These are phyloP conservation scores for Trichocladium antarcticum DNA, from an alignment of 495 filamentous ascomycete species.

Conservation along the genomic window DNA sequence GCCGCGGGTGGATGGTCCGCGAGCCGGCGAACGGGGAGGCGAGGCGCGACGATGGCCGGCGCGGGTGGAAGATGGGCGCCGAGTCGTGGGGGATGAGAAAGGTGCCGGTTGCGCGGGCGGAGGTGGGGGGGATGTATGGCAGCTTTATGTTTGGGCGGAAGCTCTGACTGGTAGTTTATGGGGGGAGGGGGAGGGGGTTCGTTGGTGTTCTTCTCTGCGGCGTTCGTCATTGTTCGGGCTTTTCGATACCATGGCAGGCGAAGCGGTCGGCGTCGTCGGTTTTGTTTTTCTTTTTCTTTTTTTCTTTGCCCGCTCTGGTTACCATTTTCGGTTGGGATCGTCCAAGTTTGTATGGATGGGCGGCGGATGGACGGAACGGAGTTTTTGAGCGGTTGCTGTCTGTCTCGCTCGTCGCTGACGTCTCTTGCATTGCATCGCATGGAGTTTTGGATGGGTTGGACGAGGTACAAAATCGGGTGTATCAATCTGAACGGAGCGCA, in stretches of 20 bases:
- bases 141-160: slow-evolving; percentile 65
- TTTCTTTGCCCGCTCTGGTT: too few species aligned
- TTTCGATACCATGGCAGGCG: slow-evolving; percentile 8
- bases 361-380: not conserved
- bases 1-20: slow-evolving; percentile 57
- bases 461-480: not conserved
- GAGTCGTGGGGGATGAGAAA: slow-evolving; percentile 82
- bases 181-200: not conserved
- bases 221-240: not conserved
- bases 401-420: not conserved
- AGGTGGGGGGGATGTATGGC: slow-evolving; percentile 79
- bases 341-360: not conserved
- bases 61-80: slow-evolving; percentile 84
- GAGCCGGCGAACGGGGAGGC: slow-evolving; percentile 20
- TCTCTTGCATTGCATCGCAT: not conserved
- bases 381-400: not conserved
- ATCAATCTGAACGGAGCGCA: not conserved
- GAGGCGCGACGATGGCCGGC: slow-evolving; percentile 38
- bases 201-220: not conserved
- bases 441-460: not conserved
- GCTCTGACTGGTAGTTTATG: slow-evolving; percentile 17
- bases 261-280: slow-evolving; percentile 1
- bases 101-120: slow-evolving; percentile 62
- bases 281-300: not conserved
- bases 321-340: not conserved